Conservation (phyloP, 2,329 filamentous ascomycete species). For the Sporothrix mexicana region DNA sequence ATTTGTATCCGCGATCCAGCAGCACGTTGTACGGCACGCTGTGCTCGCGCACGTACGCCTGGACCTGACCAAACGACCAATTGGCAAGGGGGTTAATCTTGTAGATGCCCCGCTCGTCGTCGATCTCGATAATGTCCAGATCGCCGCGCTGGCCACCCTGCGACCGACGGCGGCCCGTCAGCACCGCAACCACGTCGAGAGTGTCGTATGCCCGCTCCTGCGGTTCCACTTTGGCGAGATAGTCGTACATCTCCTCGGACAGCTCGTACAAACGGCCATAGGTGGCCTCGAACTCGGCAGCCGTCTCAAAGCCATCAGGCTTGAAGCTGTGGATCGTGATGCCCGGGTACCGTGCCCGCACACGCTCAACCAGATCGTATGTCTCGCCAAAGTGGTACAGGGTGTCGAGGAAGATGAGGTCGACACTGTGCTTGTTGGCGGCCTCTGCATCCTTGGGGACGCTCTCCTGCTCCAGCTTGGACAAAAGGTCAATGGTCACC, state of each 20-base stretch:
- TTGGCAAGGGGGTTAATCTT: slow-evolving; percentile 98
- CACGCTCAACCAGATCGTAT: slow-evolving; percentile 72
- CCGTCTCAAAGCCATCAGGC: slow-evolving; percentile 75
- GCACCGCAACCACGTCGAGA: slow-evolving; percentile 83
- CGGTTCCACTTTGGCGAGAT: slow-evolving; percentile 96
- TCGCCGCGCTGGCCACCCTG: slow-evolving; percentile 92
- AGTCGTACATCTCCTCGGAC: slow-evolving; percentile 91
- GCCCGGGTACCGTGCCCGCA: slow-evolving; percentile 76
- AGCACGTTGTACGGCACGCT: slow-evolving; percentile 92
- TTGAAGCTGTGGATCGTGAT: slow-evolving; percentile 88
- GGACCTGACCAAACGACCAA: slow-evolving; percentile 91
- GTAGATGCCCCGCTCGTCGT: slow-evolving; percentile 84
- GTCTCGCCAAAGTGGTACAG: slow-evolving; percentile 84
- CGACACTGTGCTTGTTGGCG: slow-evolving; percentile 50
- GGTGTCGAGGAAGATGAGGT: slow-evolving; percentile 82
- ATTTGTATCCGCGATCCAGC: slow-evolving; percentile 95
- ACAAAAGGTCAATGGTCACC: slow-evolving; percentile 83
- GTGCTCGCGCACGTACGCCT: slow-evolving; percentile 83
- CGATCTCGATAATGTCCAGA: slow-evolving; percentile 89
- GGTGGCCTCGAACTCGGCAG: slow-evolving; percentile 77
- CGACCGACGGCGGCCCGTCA: slow-evolving; percentile 88
- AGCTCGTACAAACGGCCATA: slow-evolving; percentile 88
- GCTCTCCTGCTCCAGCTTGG: slow-evolving; percentile 70
- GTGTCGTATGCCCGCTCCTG: slow-evolving; percentile 89
- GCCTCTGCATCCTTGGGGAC: slow-evolving; percentile 42